Evolutionary conservation across 306 rosid species (phyloP), one percentile per base, ranked within the genome.

Genomic region (Trifolium repens): DNA sequence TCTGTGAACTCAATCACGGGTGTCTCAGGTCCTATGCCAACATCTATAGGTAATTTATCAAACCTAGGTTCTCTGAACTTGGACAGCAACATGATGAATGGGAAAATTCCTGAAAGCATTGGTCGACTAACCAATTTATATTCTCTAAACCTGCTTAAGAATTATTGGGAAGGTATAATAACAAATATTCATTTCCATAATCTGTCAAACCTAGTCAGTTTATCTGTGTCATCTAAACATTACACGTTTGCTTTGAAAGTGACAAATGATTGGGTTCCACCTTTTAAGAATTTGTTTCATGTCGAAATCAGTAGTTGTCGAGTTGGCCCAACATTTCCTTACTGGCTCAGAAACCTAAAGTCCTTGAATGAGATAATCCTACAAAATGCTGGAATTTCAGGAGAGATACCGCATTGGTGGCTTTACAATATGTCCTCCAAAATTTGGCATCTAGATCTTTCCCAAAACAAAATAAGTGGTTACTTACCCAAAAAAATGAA

Each of bases 61-160:
- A 73, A 6, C 9, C 58, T 73, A 43, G 42, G 0, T 15, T 1
- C 27, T 4, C 68, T 59, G 30, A 3, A 42, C 24, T 49, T 73
- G 44, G 17, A 43, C n/a, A 15, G 17, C 30, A 73, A 44, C 59
- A 43, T 42, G 59, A 43, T 73, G 68, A 59, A 26, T 43, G 77
- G 58, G 16, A 62, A n/a, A 60, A 32, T 73, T 73, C 78, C 78
- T 15, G 78, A 73, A 60, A 60, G 78, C 8, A 73, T 73, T 73
- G 69, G 69, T 60, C 69, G 60, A 43, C 60, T 73, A 16, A 44
- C 47, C 17, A 32, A 9, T 8, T 10, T 73, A 60, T 5, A 2
- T n/a, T 0, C 14, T 10, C 60, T 73, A 5, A 44, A 44, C 19
- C 19, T 73, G 3, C 69, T 11, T 6, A 4, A 73, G 7, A 73